Evolutionary conservation across 768 basidiomycete genomes (phyloP).

Genomic region (Sarcodon aspratus): DNA sequence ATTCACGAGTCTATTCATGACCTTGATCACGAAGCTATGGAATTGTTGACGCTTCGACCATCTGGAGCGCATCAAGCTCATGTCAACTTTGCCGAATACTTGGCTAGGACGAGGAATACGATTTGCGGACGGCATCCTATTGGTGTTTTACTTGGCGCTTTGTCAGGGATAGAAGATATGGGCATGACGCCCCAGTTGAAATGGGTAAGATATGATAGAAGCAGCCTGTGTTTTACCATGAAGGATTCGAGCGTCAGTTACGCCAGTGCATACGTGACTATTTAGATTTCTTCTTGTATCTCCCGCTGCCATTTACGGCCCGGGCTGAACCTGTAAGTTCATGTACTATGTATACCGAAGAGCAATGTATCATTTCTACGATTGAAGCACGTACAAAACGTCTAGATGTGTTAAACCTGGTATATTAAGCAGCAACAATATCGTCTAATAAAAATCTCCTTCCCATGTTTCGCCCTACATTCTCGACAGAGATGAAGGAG

Average conservation of each 20-base stretch:
- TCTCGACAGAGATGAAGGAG: too few species aligned
- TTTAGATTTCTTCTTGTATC: slow-evolving; percentile 23
- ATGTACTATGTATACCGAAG: background rate
- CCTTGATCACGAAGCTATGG: slow-evolving; percentile 84
- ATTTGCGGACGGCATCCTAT: slow-evolving; percentile 97
- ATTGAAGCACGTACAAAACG: background rate
- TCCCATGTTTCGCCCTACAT: too few species aligned
- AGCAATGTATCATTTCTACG: background rate
- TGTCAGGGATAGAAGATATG: slow-evolving; percentile 42
- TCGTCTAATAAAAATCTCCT: too few species aligned
- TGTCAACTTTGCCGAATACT: slow-evolving; percentile 50
- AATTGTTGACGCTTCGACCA: slow-evolving; percentile 48
- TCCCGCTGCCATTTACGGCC: background rate
- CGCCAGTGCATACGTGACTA: slow-evolving; percentile 75
- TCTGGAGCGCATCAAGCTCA: slow-evolving; percentile 46
- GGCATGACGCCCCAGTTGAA: slow-evolving; percentile 31
- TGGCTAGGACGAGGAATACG: slow-evolving; percentile 76
- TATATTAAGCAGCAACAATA: too few species aligned
- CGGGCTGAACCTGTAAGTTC: background rate
- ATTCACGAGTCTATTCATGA: slow-evolving; percentile 77
- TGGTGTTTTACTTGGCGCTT: slow-evolving; percentile 76
- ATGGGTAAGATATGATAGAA: slow-evolving; percentile 94
- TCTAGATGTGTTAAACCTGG: too few species aligned
- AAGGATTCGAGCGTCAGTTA: slow-evolving; percentile 92
- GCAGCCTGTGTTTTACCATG: slow-evolving; percentile 56